phyloP scores from a whole-genome alignment of 352 stramenopile species.

The Pilasporangium apinafurcum region DNA sequence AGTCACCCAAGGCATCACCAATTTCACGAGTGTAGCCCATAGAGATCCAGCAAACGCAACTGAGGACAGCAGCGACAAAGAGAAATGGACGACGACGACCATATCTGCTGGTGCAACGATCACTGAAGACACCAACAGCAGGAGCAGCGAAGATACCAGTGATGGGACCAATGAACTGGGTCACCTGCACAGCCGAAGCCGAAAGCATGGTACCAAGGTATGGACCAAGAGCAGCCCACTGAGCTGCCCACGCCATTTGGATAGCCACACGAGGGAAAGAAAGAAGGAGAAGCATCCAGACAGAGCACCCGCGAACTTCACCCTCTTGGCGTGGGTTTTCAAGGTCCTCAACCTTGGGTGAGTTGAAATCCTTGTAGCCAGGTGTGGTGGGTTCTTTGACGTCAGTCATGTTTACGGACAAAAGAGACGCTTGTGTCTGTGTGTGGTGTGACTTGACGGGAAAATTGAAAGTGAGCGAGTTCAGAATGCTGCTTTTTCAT shows the following conservation, averaged over 20 bases:
- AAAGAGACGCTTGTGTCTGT: too few relatives aligned
- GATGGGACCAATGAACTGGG: conserved; percentile 43
- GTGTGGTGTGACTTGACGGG: too few relatives aligned
- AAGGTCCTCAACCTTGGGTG: too few relatives aligned
- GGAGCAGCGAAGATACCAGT: conserved; percentile 41
- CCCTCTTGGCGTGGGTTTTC: too few relatives aligned
- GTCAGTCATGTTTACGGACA: too few relatives aligned
- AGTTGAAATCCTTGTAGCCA: too few relatives aligned
- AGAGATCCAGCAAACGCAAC: conserved; percentile 35
- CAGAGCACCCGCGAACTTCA: too few relatives aligned
- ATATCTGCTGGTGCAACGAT: conserved; percentile 21
- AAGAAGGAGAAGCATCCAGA: conserved; percentile 33
- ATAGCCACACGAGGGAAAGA: conserved; percentile 51
- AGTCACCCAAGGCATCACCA: conserved; percentile 39
- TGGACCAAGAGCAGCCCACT: conserved; percentile 50
- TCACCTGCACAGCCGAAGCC: conserved; percentile 38
- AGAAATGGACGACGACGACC: conserved; percentile 36
- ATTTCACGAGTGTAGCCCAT: conserved; percentile 51
- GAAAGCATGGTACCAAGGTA: conserved; percentile 45
- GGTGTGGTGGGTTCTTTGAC: too few relatives aligned
- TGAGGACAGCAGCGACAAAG: conserved; percentile 20
- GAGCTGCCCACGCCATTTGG: conserved; percentile 50
- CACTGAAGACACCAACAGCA: conserved; percentile 35
- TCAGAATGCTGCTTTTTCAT: too few relatives aligned
- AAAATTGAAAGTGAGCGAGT: too few relatives aligned